These are phyloP conservation scores for Fonsecaea monophora DNA, from an alignment of 2,329 filamentous ascomycete species.

Conservation along the genomic window DNA sequence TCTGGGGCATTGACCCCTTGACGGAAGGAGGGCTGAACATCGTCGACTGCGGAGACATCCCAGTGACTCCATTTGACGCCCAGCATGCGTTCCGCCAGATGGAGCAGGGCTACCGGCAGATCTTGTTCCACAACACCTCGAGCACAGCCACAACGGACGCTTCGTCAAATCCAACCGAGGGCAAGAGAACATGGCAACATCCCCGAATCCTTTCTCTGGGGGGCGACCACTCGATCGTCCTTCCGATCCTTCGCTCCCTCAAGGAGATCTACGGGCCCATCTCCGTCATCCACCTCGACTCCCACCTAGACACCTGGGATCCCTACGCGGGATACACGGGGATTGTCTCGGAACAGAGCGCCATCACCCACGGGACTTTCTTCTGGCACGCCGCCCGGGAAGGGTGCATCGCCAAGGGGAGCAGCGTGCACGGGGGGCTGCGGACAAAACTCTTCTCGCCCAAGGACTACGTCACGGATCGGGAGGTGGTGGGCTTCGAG, in stretches of 20 bases:
- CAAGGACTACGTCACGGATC: slow-evolving; percentile 82
- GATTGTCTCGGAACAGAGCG: slow-evolving; percentile 74
- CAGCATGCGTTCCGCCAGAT: slow-evolving; percentile 81
- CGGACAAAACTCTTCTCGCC: slow-evolving; percentile 79
- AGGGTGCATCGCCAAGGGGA: slow-evolving; percentile 78
- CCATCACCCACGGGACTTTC: slow-evolving; percentile 87
- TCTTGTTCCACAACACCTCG: slow-evolving; percentile 72
- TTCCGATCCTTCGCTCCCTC: slow-evolving; percentile 62
- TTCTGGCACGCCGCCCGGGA: slow-evolving; percentile 83
- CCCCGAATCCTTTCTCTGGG: slow-evolving; percentile 78
- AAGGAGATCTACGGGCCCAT: slow-evolving; percentile 72
- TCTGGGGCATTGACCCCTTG: slow-evolving; percentile 43
- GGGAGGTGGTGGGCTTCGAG: slow-evolving; percentile 78
- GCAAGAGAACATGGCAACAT: slow-evolving; percentile 69
- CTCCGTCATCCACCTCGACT: slow-evolving; percentile 69
- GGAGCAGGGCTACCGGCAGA: slow-evolving; percentile 79
- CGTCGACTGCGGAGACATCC: slow-evolving; percentile 83
- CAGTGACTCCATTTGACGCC: slow-evolving; percentile 87
- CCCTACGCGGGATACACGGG: slow-evolving; percentile 83
- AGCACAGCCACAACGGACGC: slow-evolving; percentile 38
- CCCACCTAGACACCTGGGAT: slow-evolving; percentile 70
- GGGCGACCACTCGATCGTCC: slow-evolving; percentile 54
- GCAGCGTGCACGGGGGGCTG: slow-evolving; percentile 86
- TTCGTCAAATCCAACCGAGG: background rate
- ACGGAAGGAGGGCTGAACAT: slow-evolving; percentile 57